A percentile compares a stretch with the other conserved stretches of the same genome.
Evolutionary conservation across 2,329 filamentous ascomycete species (phyloP).

Genomic region (Metarhizium album): DNA sequence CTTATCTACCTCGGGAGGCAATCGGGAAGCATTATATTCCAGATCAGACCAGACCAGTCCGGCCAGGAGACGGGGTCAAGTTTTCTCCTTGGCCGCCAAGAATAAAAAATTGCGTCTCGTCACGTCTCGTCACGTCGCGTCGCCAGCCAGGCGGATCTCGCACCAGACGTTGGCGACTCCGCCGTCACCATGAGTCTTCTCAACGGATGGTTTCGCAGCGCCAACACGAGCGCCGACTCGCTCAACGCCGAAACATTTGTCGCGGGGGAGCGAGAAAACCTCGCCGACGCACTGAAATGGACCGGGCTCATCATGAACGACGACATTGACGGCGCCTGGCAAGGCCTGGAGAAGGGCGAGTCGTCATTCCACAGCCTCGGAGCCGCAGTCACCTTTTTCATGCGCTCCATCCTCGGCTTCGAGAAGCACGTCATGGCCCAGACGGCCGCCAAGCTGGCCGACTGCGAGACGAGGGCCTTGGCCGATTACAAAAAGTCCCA

Average conservation of each 20-base stretch:
- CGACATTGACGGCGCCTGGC: slow-evolving; percentile 77
- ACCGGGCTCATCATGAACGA: slow-evolving; percentile 74
- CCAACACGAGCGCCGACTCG: slow-evolving; percentile 21
- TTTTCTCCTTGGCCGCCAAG: too few relatives aligned
- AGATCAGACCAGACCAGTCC: too few relatives aligned
- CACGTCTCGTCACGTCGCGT: too few relatives aligned
- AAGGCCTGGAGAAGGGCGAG: slow-evolving; percentile 55
- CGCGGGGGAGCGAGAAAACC: slow-evolving; percentile 39
- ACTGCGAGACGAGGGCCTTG: slow-evolving; percentile 67
- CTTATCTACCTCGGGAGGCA: too few relatives aligned
- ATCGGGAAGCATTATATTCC: too few relatives aligned
- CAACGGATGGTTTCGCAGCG: slow-evolving; percentile 39
- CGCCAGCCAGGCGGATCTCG: not conserved
- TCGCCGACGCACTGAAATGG: slow-evolving; percentile 52
- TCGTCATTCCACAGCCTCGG: slow-evolving; percentile 88
- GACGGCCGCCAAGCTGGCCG: slow-evolving; percentile 59
- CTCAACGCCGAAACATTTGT: slow-evolving; percentile 16
- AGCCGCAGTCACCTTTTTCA: slow-evolving; percentile 69
- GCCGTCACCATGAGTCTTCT: slow-evolving; percentile 33
- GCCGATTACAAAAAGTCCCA: slow-evolving; percentile 67
- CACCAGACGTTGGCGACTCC: not conserved
- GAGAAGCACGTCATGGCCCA: slow-evolving; percentile 87
- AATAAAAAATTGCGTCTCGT: too few relatives aligned
- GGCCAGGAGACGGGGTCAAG: too few relatives aligned
- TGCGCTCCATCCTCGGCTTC: slow-evolving; percentile 78